Conservation (phyloP, 1,284 basidiomycete species). For the Apiotrichum gracile region DNA sequence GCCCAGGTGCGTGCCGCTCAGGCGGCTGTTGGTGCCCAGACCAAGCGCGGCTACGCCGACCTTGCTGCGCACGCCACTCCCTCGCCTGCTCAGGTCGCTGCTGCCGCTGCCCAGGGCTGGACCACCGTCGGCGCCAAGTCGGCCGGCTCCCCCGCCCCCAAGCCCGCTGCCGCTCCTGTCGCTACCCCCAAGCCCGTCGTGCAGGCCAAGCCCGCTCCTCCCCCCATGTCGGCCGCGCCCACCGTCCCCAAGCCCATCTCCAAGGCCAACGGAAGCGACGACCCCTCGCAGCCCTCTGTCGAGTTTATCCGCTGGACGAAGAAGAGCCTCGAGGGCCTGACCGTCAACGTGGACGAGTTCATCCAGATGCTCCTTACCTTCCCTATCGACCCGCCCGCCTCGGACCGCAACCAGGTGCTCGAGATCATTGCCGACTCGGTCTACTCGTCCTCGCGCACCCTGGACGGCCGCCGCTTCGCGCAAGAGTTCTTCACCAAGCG, state of each 20-base stretch:
- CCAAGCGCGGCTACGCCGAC: constrained; percentile 70
- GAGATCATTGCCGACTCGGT: constrained; percentile 90
- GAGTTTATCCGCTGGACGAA: constrained; percentile 92
- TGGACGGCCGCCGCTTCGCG: constrained; percentile 91
- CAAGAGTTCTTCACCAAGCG: constrained; percentile 81
- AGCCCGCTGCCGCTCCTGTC: constrained; percentile 49
- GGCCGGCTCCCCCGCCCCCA: no score
- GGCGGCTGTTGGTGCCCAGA: constrained; percentile 17
- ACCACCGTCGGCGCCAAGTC: constrained; percentile 79
- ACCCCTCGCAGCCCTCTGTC: constrained; percentile 59
- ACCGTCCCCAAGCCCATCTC: constrained; percentile 9
- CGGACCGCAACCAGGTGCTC: constrained; percentile 53
- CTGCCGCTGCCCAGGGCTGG: constrained; percentile 65
- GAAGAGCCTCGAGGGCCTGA: constrained; percentile 70
- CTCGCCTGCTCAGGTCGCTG: constrained; percentile 45
- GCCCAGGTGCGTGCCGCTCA: constrained; percentile 23
- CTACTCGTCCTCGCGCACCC: constrained; percentile 86
- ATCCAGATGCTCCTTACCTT: constrained; percentile 85
- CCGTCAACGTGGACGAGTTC: constrained; percentile 69
- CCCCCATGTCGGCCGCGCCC: constrained; percentile 10
- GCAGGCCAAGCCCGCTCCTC: constrained; percentile 37
- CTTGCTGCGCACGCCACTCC: constrained; percentile 65
- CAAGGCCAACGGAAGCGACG: constrained; percentile 37
- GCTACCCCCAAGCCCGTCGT: no score
- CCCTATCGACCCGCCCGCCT: constrained; percentile 76